phyloP scores from a whole-genome alignment of 179 eudicot genomes.

The Spergularia azorica region DNA sequence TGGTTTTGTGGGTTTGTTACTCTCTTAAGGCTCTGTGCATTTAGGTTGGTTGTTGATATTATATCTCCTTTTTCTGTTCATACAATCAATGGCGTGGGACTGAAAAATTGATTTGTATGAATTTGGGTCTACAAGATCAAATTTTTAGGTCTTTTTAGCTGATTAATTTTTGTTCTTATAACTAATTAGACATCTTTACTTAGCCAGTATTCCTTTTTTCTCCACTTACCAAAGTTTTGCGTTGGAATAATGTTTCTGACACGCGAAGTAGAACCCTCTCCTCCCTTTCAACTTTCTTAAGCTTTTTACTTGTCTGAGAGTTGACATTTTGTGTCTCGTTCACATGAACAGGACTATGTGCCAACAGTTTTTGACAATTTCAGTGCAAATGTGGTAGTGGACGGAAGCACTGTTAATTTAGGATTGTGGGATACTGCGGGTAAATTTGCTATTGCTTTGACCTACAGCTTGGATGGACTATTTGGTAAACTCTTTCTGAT shows the following conservation, averaged over 20 bases:
- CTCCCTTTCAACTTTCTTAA: not conserved
- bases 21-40: not conserved
- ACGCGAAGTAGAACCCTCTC: not conserved
- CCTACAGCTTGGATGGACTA: not conserved
- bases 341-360: constrained; percentile 42
- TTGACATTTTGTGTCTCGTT: not conserved
- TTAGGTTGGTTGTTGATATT: no score
- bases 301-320: not conserved
- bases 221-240: no score
- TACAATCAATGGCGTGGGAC: no score
- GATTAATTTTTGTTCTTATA: no score
- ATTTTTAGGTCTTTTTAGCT: no score
- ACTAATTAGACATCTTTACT: no score
- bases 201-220: no score
- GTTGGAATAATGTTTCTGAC: no score
- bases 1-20: not conserved
- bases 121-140: no score
- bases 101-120: no score
- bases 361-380: constrained; percentile 54
- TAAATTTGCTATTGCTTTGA: constrained; percentile 6
- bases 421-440: constrained; percentile 59
- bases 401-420: constrained; percentile 48
- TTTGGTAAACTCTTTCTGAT: constrained; percentile 9
- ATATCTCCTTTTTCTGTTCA: no score
- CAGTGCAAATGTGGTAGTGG: constrained; percentile 51